Percentiles rank a stretch among this genome's conserved stretches.
Conservation (phyloP, 768 basidiomycete species). For the Leucogyrophana mollusca region DNA sequence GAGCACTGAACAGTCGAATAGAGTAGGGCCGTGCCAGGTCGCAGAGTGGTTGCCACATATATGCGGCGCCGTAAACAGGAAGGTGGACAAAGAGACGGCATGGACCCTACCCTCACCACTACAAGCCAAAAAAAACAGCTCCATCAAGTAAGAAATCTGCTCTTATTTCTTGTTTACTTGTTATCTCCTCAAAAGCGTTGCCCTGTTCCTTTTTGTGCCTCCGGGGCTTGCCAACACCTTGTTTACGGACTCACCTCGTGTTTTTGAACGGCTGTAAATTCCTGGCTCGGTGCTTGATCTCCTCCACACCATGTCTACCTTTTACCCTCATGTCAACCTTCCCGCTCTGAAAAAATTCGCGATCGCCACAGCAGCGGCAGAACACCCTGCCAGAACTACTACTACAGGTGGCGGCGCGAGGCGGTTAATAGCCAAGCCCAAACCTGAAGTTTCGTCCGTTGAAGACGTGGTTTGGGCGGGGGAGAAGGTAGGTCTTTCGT, state of each 20-base stretch:
- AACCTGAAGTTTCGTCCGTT: conserved; percentile 18
- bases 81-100: too few species aligned
- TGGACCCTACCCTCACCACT: too few species aligned
- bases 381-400: conserved; percentile 13
- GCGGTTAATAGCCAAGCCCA: conserved; percentile 10
- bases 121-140: too few species aligned
- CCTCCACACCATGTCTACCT: conserved; percentile 9
- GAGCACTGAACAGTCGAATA: too few species aligned
- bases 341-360: conserved; percentile 25
- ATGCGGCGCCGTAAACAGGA: too few species aligned
- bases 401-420: conserved; percentile 5
- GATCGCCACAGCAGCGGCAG: conserved; percentile 18
- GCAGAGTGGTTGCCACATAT: too few species aligned
- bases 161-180: too few species aligned
- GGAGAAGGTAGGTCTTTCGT: conserved; percentile 20
- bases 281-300: background rate
- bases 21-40: too few species aligned
- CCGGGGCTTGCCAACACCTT: background rate
- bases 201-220: conserved; percentile 1
- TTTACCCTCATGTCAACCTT: conserved; percentile 28
- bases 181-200: conserved; percentile 1
- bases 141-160: too few species aligned
- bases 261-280: conserved; percentile 4
- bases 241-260: conserved; percentile 7
- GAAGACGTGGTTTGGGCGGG: conserved; percentile 27